These are phyloP conservation scores for Gaertneriomyces semiglobifer DNA, from an alignment of 192 early-diverging fungal species.

Conservation along the genomic window DNA sequence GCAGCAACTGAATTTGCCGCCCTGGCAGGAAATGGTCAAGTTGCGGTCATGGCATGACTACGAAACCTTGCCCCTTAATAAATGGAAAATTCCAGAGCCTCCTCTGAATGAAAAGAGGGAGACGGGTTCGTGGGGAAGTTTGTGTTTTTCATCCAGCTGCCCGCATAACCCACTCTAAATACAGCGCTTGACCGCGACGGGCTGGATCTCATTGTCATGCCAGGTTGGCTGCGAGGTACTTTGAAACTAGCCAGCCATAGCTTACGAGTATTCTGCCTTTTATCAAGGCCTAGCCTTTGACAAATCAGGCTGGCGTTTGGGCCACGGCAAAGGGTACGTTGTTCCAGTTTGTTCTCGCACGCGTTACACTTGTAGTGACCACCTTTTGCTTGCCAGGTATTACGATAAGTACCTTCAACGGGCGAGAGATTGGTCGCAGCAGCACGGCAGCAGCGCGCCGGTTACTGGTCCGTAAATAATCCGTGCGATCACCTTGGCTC, in stretches of 20 bases:
- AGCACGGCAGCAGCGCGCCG: conserved; percentile 1
- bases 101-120: conserved; percentile 43
- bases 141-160: not conserved
- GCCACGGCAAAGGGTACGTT: conserved; percentile 61
- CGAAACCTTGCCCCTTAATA: conserved; percentile 54
- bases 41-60: conserved; percentile 59
- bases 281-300: conserved; percentile 57
- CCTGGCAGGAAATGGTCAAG: conserved; percentile 66
- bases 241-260: not conserved
- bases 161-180: not conserved
- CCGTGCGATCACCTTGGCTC: not conserved
- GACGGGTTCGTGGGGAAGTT: conserved; percentile 43
- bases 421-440: conserved; percentile 32
- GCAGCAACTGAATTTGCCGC: conserved; percentile 11
- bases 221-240: conserved; percentile 30
- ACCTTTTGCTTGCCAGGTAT: conserved; percentile 37
- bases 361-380: not conserved
- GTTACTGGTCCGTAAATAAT: conserved; percentile 41
- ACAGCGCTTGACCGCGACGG: conserved; percentile 51
- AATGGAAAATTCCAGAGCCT: conserved; percentile 70
- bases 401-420: conserved; percentile 57
- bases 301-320: conserved; percentile 49
- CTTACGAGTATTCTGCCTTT: not conserved
- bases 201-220: conserved; percentile 61
- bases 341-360: not conserved